These are phyloP conservation scores for Escallonia herrerae DNA, from an alignment of 129 eudicot genomes.

Conservation along the genomic window DNA sequence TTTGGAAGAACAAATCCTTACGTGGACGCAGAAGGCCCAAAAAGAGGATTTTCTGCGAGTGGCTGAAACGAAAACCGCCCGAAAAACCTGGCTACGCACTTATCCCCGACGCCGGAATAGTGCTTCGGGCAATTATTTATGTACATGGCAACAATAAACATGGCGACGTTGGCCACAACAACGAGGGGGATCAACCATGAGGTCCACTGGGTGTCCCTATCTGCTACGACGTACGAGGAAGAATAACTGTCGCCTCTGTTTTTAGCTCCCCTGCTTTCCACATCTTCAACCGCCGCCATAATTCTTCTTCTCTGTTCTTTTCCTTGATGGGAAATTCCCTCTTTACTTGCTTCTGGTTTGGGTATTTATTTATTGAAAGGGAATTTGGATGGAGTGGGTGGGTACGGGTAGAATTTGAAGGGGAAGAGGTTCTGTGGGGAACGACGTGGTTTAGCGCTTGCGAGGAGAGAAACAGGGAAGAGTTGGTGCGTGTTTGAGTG, in stretches of 20 bases:
- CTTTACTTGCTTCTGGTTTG: too few species aligned
- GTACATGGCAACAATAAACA: not conserved
- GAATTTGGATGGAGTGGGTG: too few species aligned
- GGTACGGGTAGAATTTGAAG: too few species aligned
- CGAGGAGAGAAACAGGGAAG: too few species aligned
- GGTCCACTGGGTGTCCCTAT: not conserved
- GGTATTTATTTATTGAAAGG: too few species aligned
- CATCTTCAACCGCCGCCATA: not conserved
- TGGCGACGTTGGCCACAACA: not conserved
- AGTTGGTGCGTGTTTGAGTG: too few species aligned
- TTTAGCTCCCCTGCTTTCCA: not conserved
- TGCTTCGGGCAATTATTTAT: not conserved
- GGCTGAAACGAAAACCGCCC: not conserved
- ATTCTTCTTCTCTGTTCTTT: not conserved
- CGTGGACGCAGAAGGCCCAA: slow-evolving; percentile 1
- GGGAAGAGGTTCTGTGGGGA: too few species aligned
- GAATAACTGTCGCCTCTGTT: not conserved
- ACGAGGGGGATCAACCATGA: not conserved
- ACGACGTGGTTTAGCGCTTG: too few species aligned
- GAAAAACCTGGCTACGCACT: not conserved
- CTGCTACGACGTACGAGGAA: not conserved
- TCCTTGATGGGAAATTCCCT: too few species aligned
- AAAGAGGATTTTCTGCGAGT: not conserved
- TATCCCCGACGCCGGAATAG: not conserved
- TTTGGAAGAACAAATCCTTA: not conserved